Percentiles rank a stretch among this genome's conserved stretches.
Evolutionary conservation across 2,329 filamentous ascomycete genomes (phyloP).

Genomic region (Coleophoma crateriformis): DNA sequence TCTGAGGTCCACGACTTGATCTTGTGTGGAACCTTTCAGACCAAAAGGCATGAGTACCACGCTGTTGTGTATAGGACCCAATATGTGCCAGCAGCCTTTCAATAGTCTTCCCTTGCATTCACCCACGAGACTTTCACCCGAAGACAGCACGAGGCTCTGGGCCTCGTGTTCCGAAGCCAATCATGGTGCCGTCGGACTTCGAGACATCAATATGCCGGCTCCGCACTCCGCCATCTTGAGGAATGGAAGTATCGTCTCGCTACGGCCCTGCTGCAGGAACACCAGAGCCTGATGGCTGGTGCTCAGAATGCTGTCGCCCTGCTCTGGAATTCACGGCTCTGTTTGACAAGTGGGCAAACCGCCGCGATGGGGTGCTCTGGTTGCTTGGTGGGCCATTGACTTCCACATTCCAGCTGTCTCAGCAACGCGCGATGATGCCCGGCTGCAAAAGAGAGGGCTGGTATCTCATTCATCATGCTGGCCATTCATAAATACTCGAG

Average conservation of each 20-base stretch:
- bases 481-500: not conserved
- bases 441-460: not conserved
- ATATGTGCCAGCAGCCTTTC: no score
- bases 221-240: not conserved
- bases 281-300: constrained; percentile 3
- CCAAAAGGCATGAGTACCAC: no score
- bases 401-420: constrained; percentile 9
- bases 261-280: no score
- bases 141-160: no score
- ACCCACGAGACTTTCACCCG: no score
- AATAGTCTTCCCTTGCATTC: no score
- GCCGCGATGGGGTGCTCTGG: constrained; percentile 4
- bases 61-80: no score
- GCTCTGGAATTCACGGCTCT: constrained; percentile 5
- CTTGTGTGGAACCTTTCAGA: no score
- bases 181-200: no score
- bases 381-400: not conserved
- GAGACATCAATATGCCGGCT: no score
- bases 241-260: constrained; percentile 4
- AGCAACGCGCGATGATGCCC: not conserved
- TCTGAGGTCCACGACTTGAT: no score
- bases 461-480: not conserved
- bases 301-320: constrained; percentile 2
- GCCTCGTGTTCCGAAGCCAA: no score
- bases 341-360: constrained; percentile 6